These are phyloP conservation scores for Lophiotrema nucula DNA, from an alignment of 495 filamentous ascomycete genomes.

Conservation along the genomic window DNA sequence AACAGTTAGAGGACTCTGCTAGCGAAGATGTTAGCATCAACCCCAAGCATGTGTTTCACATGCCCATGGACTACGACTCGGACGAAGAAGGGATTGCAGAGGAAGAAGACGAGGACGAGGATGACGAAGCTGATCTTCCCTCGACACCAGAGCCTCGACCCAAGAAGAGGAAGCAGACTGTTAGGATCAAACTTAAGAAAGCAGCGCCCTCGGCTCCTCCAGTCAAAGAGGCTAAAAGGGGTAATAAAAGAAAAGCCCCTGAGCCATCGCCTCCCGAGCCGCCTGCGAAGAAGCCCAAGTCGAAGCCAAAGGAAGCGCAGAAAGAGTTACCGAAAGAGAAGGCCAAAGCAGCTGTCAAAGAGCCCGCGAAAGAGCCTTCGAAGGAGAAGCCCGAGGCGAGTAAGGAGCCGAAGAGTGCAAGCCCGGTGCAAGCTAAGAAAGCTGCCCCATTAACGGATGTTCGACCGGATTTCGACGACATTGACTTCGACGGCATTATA, in stretches of 20 bases:
- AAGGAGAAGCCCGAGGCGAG: conserved; percentile 22
- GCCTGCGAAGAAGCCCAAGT: conserved; percentile 10
- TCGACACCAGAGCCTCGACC: conserved; percentile 17
- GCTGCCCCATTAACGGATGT: conserved; percentile 18
- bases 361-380: conserved; percentile 8
- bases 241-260: conserved; percentile 4
- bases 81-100: conserved; percentile 36
- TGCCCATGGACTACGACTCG: conserved; percentile 37
- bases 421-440: conserved; percentile 24
- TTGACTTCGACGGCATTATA: conserved; percentile 9
- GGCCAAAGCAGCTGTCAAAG: conserved; percentile 15
- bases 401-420: conserved; percentile 10
- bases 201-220: not conserved
- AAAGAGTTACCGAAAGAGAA: conserved; percentile 29
- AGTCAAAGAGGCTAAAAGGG: not conserved
- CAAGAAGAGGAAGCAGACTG: conserved; percentile 22
- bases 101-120: conserved; percentile 39
- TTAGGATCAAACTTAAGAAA: conserved; percentile 25
- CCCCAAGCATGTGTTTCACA: conserved; percentile 18
- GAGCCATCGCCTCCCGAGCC: conserved; percentile 15
- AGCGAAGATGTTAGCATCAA: conserved; percentile 49
- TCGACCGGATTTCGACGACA: not conserved
- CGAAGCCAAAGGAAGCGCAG: not conserved
- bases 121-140: conserved; percentile 33
- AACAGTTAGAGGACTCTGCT: conserved; percentile 45